These are phyloP conservation scores for Brettanomyces naardenensis DNA, from an alignment of 805 yeast species.

Conservation along the genomic window DNA sequence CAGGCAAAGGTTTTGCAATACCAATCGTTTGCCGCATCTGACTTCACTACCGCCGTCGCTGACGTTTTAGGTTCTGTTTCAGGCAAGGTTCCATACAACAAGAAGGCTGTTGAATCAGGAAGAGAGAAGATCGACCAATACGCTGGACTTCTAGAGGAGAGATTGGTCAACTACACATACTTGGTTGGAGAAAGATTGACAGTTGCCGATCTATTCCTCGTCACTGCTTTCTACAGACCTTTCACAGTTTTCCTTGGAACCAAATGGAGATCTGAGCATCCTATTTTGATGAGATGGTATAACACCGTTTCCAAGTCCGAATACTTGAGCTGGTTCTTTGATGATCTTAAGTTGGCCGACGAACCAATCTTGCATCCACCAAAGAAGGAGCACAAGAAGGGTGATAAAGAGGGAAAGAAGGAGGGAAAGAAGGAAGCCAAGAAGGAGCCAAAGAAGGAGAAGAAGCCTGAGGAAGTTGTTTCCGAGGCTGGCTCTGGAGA, in stretches of 20 bases:
- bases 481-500: conserved; percentile 35
- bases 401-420: conserved; percentile 33
- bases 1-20: conserved; percentile 65
- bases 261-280: conserved; percentile 43
- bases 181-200: conserved; percentile 41
- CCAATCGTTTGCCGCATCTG: conserved; percentile 71
- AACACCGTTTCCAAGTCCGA: conserved; percentile 35
- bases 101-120: conserved; percentile 38
- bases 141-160: conserved; percentile 46
- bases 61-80: conserved; percentile 48
- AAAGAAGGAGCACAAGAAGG: conserved; percentile 67
- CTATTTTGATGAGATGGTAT: conserved; percentile 48
- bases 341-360: conserved; percentile 49
- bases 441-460: conserved; percentile 34
- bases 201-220: conserved; percentile 37
- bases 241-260: conserved; percentile 38
- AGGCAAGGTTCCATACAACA: conserved; percentile 72
- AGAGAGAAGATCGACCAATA: conserved; percentile 30
- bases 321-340: conserved; percentile 40
- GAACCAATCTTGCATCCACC: conserved; percentile 62
- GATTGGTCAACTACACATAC: conserved; percentile 35
- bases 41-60: conserved; percentile 42
- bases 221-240: conserved; percentile 38
- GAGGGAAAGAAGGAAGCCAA: conserved; percentile 29
- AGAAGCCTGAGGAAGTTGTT: conserved; percentile 8